A percentile compares a stretch with the other conserved stretches of the same genome.
phyloP scores from a whole-genome alignment of 352 stramenopile genomes.

The Sclerospora graminicola region DNA sequence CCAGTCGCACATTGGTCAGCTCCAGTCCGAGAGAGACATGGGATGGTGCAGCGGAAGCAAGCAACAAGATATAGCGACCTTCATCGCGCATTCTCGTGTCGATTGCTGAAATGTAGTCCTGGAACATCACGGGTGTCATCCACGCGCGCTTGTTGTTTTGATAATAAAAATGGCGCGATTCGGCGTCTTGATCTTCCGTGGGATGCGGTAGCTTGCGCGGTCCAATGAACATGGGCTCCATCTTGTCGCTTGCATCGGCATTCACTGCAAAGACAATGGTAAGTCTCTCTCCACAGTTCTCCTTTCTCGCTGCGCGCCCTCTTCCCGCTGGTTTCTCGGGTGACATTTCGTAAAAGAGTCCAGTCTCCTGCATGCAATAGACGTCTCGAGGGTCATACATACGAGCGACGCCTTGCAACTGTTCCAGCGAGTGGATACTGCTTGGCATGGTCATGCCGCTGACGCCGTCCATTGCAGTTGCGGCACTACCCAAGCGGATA shows the following conservation, averaged over 20 bases:
- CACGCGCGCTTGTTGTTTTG: constrained; percentile 40
- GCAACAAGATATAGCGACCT: constrained; percentile 30
- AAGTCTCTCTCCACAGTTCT: constrained; percentile 19
- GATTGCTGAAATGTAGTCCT: constrained; percentile 37
- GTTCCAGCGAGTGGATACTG: constrained; percentile 12
- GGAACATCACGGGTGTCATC: constrained; percentile 53
- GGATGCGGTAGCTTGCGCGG: constrained; percentile 14
- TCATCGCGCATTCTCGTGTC: constrained; percentile 41
- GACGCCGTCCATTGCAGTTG: constrained; percentile 13
- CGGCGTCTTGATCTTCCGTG: constrained; percentile 10
- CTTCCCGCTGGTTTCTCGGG: constrained; percentile 34
- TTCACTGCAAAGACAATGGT: constrained; percentile 36
- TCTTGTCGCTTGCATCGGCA: constrained; percentile 38
- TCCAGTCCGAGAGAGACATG: constrained; percentile 42
- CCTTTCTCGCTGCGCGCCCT: constrained; percentile 10
- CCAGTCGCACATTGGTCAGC: constrained; percentile 40
- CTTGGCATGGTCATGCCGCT: constrained; percentile 5
- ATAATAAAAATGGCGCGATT: constrained; percentile 31
- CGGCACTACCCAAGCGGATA: constrained; percentile 28
- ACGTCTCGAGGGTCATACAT: constrained; percentile 37
- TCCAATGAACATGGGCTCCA: constrained; percentile 48
- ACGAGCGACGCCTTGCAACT: constrained; percentile 27
- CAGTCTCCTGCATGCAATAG: constrained; percentile 49
- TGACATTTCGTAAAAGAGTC: constrained; percentile 38
- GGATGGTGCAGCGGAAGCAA: constrained; percentile 28